Evolutionary conservation across 495 filamentous ascomycete genomes (phyloP).

Genomic region (Coniosporium apollinis): DNA sequence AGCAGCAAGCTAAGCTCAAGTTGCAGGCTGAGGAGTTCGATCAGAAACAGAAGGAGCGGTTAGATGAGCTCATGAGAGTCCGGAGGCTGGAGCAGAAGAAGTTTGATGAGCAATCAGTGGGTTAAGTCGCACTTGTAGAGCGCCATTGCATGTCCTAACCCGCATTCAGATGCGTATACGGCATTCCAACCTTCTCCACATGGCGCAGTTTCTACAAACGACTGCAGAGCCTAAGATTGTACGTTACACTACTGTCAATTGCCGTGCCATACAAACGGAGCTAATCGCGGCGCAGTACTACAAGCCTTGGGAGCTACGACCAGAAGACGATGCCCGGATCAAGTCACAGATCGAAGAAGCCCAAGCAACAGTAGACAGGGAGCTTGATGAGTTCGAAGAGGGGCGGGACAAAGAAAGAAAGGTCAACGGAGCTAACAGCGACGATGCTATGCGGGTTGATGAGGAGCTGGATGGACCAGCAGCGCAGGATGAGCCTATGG

Average conservation of each 20-base stretch:
- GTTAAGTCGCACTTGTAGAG: constrained; percentile 17
- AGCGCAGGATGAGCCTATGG: constrained; percentile 1
- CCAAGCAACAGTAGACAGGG: constrained; percentile 32
- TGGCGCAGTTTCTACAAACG: constrained; percentile 62
- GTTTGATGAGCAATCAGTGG: constrained; percentile 65
- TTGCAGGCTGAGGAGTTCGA: constrained; percentile 53
- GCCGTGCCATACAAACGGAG: constrained; percentile 3
- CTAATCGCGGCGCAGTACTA: constrained; percentile 49
- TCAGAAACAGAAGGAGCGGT: constrained; percentile 46
- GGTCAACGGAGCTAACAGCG: constrained; percentile 4
- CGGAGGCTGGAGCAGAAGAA: constrained; percentile 54
- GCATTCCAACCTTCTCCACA: constrained; percentile 53
- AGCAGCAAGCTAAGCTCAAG: constrained; percentile 69
- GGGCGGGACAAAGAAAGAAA: constrained; percentile 16
- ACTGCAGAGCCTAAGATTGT: constrained; percentile 61
- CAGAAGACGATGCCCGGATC: constrained; percentile 44
- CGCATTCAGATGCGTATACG: constrained; percentile 54
- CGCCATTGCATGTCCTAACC: constrained; percentile 13
- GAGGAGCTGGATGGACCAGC: not conserved
- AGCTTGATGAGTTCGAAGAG: constrained; percentile 33
- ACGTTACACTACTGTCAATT: constrained; percentile 19
- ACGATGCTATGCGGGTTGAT: constrained; percentile 6
- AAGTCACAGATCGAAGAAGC: constrained; percentile 40
- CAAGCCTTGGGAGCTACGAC: constrained; percentile 63
- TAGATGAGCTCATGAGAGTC: constrained; percentile 40